Evolutionary conservation across 2,329 filamentous ascomycete genomes (phyloP), one percentile per base, ranked within the genome.

Genomic region (Aspergillus fumigatiaffinis): DNA sequence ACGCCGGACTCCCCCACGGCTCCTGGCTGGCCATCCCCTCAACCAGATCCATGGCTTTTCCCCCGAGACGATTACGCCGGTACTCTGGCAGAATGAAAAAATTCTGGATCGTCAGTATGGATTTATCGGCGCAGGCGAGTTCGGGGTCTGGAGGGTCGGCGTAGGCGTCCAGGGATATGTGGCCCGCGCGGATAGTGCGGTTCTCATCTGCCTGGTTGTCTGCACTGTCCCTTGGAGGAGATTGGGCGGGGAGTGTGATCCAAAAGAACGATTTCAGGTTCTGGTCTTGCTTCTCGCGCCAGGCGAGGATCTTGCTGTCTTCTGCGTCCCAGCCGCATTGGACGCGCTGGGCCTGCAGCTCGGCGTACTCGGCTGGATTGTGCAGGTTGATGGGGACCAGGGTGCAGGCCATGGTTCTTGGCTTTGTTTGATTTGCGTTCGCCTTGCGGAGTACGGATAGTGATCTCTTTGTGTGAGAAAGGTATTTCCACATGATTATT

Each of bases 121-220:
- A 59, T 25, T 59, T 60, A 46, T 65, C 58, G 12, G 55, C 56
- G 14, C 47, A 47, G 3, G 53, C 59, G n/a, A 64, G n/a, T 12
- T 60, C 61, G 3, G 51, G 57, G n/a, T 63, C 57, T 7, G 58
- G 56, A 23, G 63, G 63, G 9, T 63, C 60, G 1, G 55, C 35
- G 5, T 55, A 65, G 10, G 63, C 54, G 41, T 70, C 67, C 26
- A 71, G 67, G 1, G 69, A 68, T 29, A 71, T 69, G 44, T 71
- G 69, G 21, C 69, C 68, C 1, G 57, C 60, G 21, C 60, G 65
- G 42, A 65, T 52, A 17, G n/a, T 21, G 14, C 4, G 32, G 17
- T 38, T 38, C 32, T 38, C 14, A 7, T 38, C 32, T 38, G 32
- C 5, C 5, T 7, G 14, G 32, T 38, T 3, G 14, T 17, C 32